These are phyloP conservation scores for Chalciporus chontae DNA, from an alignment of 768 basidiomycete species.

Conservation along the genomic window DNA sequence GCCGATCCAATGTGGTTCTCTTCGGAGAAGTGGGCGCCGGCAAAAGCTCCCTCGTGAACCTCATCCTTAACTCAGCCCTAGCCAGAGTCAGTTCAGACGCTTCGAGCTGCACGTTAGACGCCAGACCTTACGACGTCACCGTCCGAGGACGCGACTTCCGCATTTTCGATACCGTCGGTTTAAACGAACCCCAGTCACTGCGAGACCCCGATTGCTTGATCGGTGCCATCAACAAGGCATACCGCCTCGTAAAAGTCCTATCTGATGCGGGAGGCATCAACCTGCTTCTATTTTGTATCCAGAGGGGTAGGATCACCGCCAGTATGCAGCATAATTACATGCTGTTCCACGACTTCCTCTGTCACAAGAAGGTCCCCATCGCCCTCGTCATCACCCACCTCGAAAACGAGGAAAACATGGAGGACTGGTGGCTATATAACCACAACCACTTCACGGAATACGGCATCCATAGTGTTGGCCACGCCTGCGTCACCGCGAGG, in stretches of 20 bases:
- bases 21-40: conserved; percentile 32
- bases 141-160: conserved; percentile 18
- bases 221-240: conserved; percentile 30
- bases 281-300: conserved; percentile 40
- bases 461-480: conserved; percentile 23
- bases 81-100: conserved; percentile 31
- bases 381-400: conserved; percentile 34
- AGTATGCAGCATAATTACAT: conserved; percentile 29
- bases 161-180: conserved; percentile 34
- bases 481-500: conserved; percentile 35
- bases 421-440: conserved; percentile 33
- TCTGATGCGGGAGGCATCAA: conserved; percentile 33
- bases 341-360: conserved; percentile 33
- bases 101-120: conserved; percentile 34
- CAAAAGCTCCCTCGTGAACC: conserved; percentile 44
- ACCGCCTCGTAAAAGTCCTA: conserved; percentile 33
- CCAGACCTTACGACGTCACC: conserved; percentile 23
- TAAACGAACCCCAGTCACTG: conserved; percentile 28
- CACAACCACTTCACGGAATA: conserved; percentile 15
- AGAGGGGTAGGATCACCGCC: conserved; percentile 29
- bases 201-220: conserved; percentile 25
- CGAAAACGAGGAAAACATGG: conserved; percentile 35
- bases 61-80: conserved; percentile 28
- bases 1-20: conserved; percentile 23
- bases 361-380: conserved; percentile 30